Conservation (phyloP, 805 yeast species). For the Barnettozyma siamensis region DNA sequence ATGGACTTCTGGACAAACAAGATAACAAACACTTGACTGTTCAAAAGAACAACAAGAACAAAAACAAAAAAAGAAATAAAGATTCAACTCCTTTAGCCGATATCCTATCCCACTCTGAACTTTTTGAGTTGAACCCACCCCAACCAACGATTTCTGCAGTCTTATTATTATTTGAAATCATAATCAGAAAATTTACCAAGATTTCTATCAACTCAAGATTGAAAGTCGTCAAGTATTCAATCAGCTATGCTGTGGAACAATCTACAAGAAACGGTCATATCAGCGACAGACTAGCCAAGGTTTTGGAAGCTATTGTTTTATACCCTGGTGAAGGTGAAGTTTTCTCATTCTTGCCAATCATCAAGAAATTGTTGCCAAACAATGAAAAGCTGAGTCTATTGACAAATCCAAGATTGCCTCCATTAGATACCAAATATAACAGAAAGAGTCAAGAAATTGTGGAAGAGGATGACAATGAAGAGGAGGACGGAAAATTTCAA, state of each 20-base stretch:
- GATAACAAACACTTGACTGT: constrained; percentile 30
- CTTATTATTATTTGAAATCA: constrained; percentile 39
- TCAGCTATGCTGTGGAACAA: constrained; percentile 33
- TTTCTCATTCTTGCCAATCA: constrained; percentile 67
- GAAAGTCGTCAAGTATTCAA: constrained; percentile 43
- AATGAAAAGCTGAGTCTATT: constrained; percentile 53
- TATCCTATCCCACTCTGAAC: constrained; percentile 56
- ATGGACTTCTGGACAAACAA: constrained; percentile 22
- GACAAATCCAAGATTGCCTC: constrained; percentile 73
- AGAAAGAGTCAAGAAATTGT: constrained; percentile 24
- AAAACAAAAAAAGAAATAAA: constrained; percentile 38
- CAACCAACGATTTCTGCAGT: constrained; percentile 27
- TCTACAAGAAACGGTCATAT: constrained; percentile 25
- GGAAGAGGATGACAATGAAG: constrained; percentile 20
- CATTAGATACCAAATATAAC: constrained; percentile 19
- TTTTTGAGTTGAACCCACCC: constrained; percentile 43
- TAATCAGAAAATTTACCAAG: constrained; percentile 40
- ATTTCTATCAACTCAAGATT: constrained; percentile 62
- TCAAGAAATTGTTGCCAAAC: constrained; percentile 42
- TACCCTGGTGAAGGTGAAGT: constrained; percentile 60
- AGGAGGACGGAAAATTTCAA: constrained; percentile 10
- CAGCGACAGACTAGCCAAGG: constrained; percentile 25
- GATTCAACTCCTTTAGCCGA: constrained; percentile 55
- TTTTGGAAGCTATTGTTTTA: constrained; percentile 52
- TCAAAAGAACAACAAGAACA: constrained; percentile 29